Percentiles rank a stretch among this genome's conserved stretches.
Evolutionary conservation across 176 grass and related monocot species (phyloP).

Genomic region (Calamus simplicifolius): DNA sequence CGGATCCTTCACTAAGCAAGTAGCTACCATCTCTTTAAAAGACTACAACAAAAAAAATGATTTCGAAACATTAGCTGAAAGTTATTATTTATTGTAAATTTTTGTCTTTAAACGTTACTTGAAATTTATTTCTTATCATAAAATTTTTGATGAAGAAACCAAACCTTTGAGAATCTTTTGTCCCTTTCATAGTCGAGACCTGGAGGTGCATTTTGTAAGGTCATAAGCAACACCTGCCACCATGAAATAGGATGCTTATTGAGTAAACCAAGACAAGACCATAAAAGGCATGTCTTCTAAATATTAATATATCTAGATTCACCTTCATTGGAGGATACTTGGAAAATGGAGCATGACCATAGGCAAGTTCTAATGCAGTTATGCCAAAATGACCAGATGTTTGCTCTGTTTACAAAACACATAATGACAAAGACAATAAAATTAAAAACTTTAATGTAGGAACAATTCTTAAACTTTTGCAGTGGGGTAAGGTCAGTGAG

Average conservation of each 20-base stretch:
- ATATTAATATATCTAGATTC: conserved; percentile 10
- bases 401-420: conserved; percentile 53
- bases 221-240: conserved; percentile 91
- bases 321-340: conserved; percentile 99
- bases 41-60: conserved; percentile 37
- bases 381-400: conserved; percentile 99
- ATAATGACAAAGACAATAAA: conserved; percentile 2
- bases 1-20: conserved; percentile 95
- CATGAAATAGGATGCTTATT: conserved; percentile 16
- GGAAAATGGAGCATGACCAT: conserved; percentile 96
- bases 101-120: conserved; percentile 4
- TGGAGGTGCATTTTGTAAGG: conserved; percentile 95
- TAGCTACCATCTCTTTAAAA: conserved; percentile 85
- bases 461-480: background rate
- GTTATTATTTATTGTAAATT: conserved; percentile 1
- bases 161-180: conserved; percentile 90
- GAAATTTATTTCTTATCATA: background rate
- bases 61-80: conserved; percentile 16
- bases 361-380: conserved; percentile 87
- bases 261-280: background rate
- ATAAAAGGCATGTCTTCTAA: background rate
- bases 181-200: conserved; percentile 95
- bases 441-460: background rate
- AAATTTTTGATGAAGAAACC: conserved; percentile 6
- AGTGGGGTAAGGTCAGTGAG: no score